Conservation (phyloP, 352 stramenopile species). For the Pythium brachiatum region DNA sequence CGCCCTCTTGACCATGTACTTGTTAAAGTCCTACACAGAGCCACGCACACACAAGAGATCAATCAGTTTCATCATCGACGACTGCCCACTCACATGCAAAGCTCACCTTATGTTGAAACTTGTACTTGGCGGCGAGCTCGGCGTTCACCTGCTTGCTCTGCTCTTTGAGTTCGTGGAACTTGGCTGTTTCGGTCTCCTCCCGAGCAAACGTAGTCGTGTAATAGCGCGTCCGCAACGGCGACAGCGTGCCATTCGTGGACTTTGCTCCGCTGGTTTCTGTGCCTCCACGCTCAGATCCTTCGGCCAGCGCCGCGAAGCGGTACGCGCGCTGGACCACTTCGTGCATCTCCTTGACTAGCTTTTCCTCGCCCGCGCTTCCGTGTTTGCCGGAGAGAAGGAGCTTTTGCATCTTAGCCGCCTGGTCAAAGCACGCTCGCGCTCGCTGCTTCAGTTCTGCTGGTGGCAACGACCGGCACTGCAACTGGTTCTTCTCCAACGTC, state of each 20-base stretch:
- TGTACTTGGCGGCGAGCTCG: conserved; percentile 23
- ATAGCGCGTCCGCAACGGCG: conserved; percentile 17
- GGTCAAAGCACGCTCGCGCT: conserved; percentile 23
- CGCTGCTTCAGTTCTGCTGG: conserved; percentile 6
- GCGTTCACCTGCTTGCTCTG: conserved; percentile 9
- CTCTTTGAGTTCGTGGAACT: conserved; percentile 25
- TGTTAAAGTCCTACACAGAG: conserved; percentile 26
- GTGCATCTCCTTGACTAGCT: conserved; percentile 16
- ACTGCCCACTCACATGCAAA: not conserved
- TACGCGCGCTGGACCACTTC: conserved; percentile 21
- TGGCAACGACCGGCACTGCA: conserved; percentile 18
- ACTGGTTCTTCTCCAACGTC: conserved; percentile 4
- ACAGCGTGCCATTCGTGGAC: not conserved
- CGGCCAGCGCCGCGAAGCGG: conserved; percentile 17
- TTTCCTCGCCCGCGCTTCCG: not conserved
- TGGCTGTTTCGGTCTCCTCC: not conserved
- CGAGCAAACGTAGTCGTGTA: conserved; percentile 16
- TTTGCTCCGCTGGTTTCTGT: not conserved
- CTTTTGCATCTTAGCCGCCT: conserved; percentile 19
- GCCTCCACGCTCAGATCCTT: not conserved
- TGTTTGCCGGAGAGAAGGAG: not conserved
- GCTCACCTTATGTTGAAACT: conserved; percentile 26
- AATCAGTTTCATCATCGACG: not conserved
- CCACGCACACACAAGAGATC: not conserved
- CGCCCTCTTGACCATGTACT: conserved; percentile 26